A percentile compares a stretch with the other conserved stretches of the same genome.
Conservation (phyloP, 2,329 filamentous ascomycete species). For the Pyricularia pennisetigena region DNA sequence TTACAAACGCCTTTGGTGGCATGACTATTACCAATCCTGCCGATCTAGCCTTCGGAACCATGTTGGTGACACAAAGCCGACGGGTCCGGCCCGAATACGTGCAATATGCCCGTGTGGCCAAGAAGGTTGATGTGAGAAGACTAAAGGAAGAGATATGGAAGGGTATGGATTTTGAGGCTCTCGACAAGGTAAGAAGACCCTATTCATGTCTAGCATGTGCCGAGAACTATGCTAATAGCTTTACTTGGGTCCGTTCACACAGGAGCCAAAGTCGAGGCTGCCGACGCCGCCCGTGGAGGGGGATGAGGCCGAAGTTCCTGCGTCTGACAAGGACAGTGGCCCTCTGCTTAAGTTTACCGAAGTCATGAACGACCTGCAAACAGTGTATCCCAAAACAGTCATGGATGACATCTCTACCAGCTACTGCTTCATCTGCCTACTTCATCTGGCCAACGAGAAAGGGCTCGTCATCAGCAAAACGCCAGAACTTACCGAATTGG, state of each 20-base stretch:
- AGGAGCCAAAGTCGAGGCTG: constrained; percentile 18
- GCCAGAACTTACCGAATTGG: constrained; percentile 45
- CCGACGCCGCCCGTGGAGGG: constrained; percentile 16
- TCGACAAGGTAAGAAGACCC: constrained; percentile 35
- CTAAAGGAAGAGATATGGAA: constrained; percentile 64
- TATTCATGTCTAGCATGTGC: background rate
- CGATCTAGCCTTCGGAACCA: constrained; percentile 50
- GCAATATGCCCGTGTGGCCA: constrained; percentile 59
- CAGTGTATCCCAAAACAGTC: constrained; percentile 73
- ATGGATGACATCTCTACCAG: constrained; percentile 94
- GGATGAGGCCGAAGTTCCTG: constrained; percentile 10
- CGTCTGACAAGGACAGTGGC: constrained; percentile 25
- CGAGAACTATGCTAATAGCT: background rate
- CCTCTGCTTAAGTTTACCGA: constrained; percentile 71
- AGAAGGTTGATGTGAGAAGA: constrained; percentile 60
- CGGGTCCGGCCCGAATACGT: constrained; percentile 58
- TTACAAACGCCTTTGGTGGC: constrained; percentile 25
- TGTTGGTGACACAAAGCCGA: constrained; percentile 55
- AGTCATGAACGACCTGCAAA: constrained; percentile 81
- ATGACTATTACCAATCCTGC: constrained; percentile 33
- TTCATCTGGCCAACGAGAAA: constrained; percentile 90
- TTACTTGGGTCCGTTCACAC: background rate
- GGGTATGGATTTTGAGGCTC: constrained; percentile 47
- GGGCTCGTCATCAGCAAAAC: constrained; percentile 66
- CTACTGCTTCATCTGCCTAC: constrained; percentile 83